Conservation (phyloP, 2,329 filamentous ascomycete species). For the Fusarium falciforme region DNA sequence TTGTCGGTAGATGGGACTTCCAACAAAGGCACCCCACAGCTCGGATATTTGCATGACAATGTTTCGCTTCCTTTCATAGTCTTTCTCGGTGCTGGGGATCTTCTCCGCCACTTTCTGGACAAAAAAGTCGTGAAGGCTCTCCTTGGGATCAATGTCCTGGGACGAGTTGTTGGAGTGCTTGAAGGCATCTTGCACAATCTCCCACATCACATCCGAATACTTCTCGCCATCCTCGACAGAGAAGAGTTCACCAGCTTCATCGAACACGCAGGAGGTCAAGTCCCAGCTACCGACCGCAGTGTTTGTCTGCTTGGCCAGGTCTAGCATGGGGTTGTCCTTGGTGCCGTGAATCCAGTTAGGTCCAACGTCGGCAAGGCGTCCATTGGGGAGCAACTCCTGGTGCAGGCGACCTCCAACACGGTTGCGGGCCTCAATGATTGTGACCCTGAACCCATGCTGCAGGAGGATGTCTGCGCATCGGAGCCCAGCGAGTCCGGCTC, state of each 20-base stretch:
- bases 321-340: slow-evolving; percentile 75
- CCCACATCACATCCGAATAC: slow-evolving; percentile 71
- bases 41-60: slow-evolving; percentile 66
- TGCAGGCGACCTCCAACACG: slow-evolving; percentile 74
- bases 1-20: slow-evolving; percentile 71
- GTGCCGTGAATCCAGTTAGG: slow-evolving; percentile 88
- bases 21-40: slow-evolving; percentile 78
- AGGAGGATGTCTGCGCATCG: slow-evolving; percentile 76
- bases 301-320: slow-evolving; percentile 71
- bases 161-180: slow-evolving; percentile 70
- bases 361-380: slow-evolving; percentile 67
- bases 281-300: slow-evolving; percentile 64
- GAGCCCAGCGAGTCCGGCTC: slow-evolving; percentile 77
- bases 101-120: slow-evolving; percentile 55
- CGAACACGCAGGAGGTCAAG: slow-evolving; percentile 65
- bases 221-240: slow-evolving; percentile 57
- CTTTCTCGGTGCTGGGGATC: slow-evolving; percentile 58
- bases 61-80: slow-evolving; percentile 54
- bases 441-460: slow-evolving; percentile 73
- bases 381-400: slow-evolving; percentile 61
- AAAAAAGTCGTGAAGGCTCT: slow-evolving; percentile 68
- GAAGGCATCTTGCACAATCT: slow-evolving; percentile 75
- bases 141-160: slow-evolving; percentile 57
- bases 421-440: slow-evolving; percentile 75
- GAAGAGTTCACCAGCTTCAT: slow-evolving; percentile 66